Evolutionary conservation across 2,329 filamentous ascomycete species (phyloP).

Genomic region (Neonectria punicea): DNA sequence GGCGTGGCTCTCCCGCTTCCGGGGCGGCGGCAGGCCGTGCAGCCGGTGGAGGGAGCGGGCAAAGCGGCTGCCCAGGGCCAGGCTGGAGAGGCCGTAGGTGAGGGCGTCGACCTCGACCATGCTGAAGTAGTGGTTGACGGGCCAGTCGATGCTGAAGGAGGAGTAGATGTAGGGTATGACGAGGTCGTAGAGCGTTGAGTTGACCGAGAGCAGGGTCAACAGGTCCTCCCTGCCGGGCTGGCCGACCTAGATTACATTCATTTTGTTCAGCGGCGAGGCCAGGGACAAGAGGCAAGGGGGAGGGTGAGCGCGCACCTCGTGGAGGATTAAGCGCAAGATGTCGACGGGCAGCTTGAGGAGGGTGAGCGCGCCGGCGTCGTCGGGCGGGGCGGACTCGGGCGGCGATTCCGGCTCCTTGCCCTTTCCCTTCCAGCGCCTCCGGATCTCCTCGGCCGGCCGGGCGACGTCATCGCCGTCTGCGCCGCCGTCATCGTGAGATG

Average conservation of each 20-base stretch:
- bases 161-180: conserved; percentile 23
- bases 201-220: conserved; percentile 19
- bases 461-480: conserved; percentile 1
- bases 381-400: background rate
- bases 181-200: conserved; percentile 26
- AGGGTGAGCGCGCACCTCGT: conserved; percentile 20
- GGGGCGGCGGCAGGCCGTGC: conserved; percentile 17
- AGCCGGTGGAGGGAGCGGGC: conserved; percentile 21
- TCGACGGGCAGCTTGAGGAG: conserved; percentile 28
- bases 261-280: background rate
- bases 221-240: conserved; percentile 18
- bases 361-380: conserved; percentile 18
- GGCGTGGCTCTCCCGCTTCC: conserved; percentile 17
- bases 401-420: conserved; percentile 7
- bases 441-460: conserved; percentile 16
- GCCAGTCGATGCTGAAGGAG: conserved; percentile 26
- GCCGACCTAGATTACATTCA: conserved; percentile 14
- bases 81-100: conserved; percentile 25
- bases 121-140: conserved; percentile 12
- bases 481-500: conserved; percentile 4
- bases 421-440: conserved; percentile 25
- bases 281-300: conserved; percentile 8
- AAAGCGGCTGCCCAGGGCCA: conserved; percentile 24
- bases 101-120: conserved; percentile 22
- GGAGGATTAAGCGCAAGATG: conserved; percentile 26